Conservation (phyloP, 75 land plant species). For the Pinus tabuliformis region DNA sequence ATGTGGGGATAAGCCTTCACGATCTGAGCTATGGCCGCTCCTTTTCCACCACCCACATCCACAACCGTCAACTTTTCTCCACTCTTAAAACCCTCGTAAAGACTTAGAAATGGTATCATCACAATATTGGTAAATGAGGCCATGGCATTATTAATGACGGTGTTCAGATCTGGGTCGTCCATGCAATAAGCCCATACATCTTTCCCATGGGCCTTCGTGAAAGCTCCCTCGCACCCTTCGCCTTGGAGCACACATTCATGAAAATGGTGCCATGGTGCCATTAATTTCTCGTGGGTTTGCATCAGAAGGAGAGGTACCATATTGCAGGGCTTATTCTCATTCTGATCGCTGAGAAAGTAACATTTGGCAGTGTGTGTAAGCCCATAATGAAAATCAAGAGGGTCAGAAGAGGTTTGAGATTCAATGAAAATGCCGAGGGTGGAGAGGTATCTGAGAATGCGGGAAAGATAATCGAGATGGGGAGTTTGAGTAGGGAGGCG, state of each 20-base stretch:
- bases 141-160: not conserved
- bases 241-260: not conserved
- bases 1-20: constrained; percentile 19
- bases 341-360: not conserved
- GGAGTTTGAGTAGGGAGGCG: not conserved
- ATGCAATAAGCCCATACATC: not conserved
- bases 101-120: not conserved
- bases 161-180: not conserved
- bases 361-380: not conserved
- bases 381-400: not conserved
- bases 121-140: not conserved
- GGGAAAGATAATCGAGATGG: not conserved
- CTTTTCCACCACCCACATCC: constrained; percentile 26
- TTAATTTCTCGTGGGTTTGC: not conserved
- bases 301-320: not conserved
- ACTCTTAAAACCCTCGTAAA: not conserved
- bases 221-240: not conserved
- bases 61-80: constrained; percentile 9
- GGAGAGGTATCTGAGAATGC: not conserved
- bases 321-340: not conserved
- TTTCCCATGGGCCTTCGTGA: not conserved
- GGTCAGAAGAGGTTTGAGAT: not conserved
- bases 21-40: constrained; percentile 16
- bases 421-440: not conserved
- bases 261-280: not conserved